These are phyloP conservation scores for Debaryomycetaceae sp. DNA, from an alignment of 1,139 yeast species.

Conservation along the genomic window DNA sequence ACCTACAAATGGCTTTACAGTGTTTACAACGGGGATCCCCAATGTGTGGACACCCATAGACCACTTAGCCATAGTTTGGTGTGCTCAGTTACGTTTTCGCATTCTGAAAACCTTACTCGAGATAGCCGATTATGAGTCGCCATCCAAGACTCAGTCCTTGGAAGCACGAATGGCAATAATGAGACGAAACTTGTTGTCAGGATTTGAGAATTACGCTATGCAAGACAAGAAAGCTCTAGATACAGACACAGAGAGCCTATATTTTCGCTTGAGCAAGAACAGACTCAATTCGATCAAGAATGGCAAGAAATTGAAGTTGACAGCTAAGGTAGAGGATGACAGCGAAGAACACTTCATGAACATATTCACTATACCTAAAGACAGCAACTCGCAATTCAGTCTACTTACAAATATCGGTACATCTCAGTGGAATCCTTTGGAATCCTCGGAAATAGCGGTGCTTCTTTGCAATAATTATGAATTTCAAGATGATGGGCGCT, in stretches of 20 bases:
- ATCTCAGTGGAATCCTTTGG: not conserved
- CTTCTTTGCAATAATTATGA: slow-evolving; percentile 14
- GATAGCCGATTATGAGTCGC: slow-evolving; percentile 46
- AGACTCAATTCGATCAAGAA: slow-evolving; percentile 1
- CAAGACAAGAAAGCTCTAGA: slow-evolving; percentile 16
- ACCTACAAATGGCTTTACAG: slow-evolving; percentile 72
- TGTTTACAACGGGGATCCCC: slow-evolving; percentile 83
- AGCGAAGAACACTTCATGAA: slow-evolving; percentile 5
- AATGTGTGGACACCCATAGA: slow-evolving; percentile 94
- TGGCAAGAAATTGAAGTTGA: slow-evolving; percentile 6
- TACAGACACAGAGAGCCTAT: not conserved
- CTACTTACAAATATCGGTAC: not conserved
- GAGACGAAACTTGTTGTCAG: slow-evolving; percentile 50
- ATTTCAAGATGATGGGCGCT: slow-evolving; percentile 1
- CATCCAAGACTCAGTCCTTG: slow-evolving; percentile 48
- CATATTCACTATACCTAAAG: slow-evolving; percentile 8
- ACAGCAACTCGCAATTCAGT: not conserved
- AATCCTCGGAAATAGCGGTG: slow-evolving; percentile 6
- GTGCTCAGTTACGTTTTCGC: slow-evolving; percentile 74
- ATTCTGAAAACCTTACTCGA: slow-evolving; percentile 60
- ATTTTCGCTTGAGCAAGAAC: slow-evolving; percentile 3
- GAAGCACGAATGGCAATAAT: slow-evolving; percentile 56
- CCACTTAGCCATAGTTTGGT: slow-evolving; percentile 97
- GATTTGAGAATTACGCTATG: slow-evolving; percentile 45
- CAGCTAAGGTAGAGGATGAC: slow-evolving; percentile 13